Evolutionary conservation across 2,329 filamentous ascomycete genomes (phyloP), one percentile per base, ranked within the genome.

Genomic region (Xylariaceae sp.): DNA sequence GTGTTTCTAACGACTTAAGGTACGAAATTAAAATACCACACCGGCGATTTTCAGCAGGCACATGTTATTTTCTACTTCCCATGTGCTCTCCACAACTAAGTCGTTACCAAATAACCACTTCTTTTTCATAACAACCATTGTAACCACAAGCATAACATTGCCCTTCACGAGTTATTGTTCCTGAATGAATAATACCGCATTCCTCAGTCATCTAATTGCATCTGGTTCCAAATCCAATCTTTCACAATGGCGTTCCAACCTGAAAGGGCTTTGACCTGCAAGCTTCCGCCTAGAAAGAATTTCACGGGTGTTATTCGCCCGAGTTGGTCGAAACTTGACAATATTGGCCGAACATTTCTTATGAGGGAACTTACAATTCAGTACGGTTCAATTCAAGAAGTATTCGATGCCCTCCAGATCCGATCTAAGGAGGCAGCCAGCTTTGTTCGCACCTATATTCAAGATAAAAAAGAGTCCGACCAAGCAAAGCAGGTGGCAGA

Each of bases 251-350:
- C 43, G 24, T 49, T 40, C 16, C 26, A 11, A 2, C 8, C 26
- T 16, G 49, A 56, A 10, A 49, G 6, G 21, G 53, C 50, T 26
- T 13, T 16, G 29, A 53, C 49, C 9, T 45, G 43, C 45, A 40
- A 36, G 13, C 39, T 53, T 24, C 49, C 49, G 30, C 27, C 24
- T 13, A 11, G 13, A 11, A 23, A 41, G 5, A 26, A 35, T 27
- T 41, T 53, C 39, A 16, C 37, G 4, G 21, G 29, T 41, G 20
- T 44, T 10, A 16, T 13, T 24, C 18, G 8, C n/a, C 44, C 53
- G 36, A 44, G 46, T 11, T 56, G 53, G 53, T 49, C 50, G 6
- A 53, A 53, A 33, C 16, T 56, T 16, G 53, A 53, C 42, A 50
- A 53, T 13, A 32, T 56, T 7, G 49, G 53, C 9, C 49, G 53